Evolutionary conservation across 371 early-diverging fungal species (phyloP), one percentile per base, ranked within the genome.

Genomic region (Zychaea mexicana): DNA sequence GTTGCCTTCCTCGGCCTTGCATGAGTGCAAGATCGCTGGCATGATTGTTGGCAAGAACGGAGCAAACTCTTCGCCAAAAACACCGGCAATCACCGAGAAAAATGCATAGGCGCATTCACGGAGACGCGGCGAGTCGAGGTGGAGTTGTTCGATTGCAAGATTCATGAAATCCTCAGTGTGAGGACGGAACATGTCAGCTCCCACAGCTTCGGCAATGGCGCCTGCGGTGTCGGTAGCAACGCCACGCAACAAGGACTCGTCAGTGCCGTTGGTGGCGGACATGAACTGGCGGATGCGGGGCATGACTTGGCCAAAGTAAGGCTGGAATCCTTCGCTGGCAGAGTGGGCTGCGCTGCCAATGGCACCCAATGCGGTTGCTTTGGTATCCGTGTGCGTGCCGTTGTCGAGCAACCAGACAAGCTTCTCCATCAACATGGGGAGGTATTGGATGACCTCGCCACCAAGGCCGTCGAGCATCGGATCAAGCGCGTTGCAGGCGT

Each of bases 301-400:
- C 57, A 91, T 84, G n/a, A 92, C 87, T 59, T 82, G 77, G 12
- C 56, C 69, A 75, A 94, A 95, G 78, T 93, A 96, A 19, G 92
- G 92, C 19, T 75, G 69, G 71, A 93, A 92, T 8, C 59, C 82
- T 55, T 79, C 73, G 17, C 88, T 88, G 21, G 95, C 84, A 38
- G 94, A 86, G 72, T 89, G 89, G 27, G 96, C 96, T 15, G 93
- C 93, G 61, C 90, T 90, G 27, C 95, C 96, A 47, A 96, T 87
- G 27, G 94, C 93, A 28, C 88, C 89, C 33, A 88, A 79, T n/a
- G 91, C 90, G 13, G 88, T 85, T n/a, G 87, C 85, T 64, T 87
- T 86, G 46, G 88, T 82, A 60, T 89, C 88, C 27, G 70, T 67
- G 52, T 81, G 76, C 22, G 81, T 61, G 19, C 83, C 85, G 39